Percentiles rank a stretch among this genome's conserved stretches.
Conservation (phyloP, 202 grass and related monocot species). For the Hordeum pubiflorum region DNA sequence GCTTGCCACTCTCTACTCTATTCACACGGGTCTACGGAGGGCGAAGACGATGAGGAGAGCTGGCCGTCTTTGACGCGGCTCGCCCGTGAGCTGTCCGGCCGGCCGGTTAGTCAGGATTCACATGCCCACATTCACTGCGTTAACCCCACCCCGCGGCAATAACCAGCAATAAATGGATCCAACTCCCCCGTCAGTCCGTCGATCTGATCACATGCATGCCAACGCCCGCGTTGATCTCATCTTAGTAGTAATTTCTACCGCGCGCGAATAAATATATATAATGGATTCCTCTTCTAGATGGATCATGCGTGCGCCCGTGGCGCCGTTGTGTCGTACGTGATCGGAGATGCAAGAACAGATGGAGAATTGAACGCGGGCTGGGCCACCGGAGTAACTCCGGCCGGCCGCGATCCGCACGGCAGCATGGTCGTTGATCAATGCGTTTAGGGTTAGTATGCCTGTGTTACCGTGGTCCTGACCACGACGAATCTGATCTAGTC, state of each 20-base stretch:
- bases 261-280: neutral
- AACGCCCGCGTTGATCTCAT: neutral
- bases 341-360: neutral
- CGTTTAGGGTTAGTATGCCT: no score
- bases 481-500: neutral
- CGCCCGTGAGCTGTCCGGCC: neutral
- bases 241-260: neutral
- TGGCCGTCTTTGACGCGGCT: neutral
- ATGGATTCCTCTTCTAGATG: neutral
- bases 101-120: neutral
- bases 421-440: neutral
- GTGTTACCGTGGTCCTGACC: neutral
- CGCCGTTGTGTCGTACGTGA: neutral
- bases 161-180: conserved; percentile 5
- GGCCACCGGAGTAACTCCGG: neutral
- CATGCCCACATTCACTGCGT: neutral
- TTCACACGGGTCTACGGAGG: neutral
- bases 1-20: neutral
- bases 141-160: neutral
- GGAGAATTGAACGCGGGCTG: neutral
- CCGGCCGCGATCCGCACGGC: neutral
- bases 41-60: neutral
- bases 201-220: neutral
- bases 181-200: neutral
- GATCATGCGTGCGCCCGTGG: neutral